Evolutionary conservation across 306 rosid genomes (phyloP).

Genomic region (Vachellia collinsii): DNA sequence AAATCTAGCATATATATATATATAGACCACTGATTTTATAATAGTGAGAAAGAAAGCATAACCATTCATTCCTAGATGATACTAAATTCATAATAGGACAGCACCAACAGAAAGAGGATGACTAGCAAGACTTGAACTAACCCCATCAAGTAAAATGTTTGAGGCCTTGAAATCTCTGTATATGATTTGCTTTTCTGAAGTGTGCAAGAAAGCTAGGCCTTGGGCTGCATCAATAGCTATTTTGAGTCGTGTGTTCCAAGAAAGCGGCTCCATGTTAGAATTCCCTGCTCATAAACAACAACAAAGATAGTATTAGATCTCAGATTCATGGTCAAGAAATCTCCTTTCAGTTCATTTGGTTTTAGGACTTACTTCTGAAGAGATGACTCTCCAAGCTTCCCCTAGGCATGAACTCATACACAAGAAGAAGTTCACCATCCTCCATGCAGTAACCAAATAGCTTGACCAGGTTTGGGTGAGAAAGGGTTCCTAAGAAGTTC

Average conservation of each 20-base stretch:
- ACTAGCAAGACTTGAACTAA: slow-evolving; percentile 37
- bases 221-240: slow-evolving; percentile 90
- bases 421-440: slow-evolving; percentile 82
- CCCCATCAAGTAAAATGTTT: slow-evolving; percentile 84
- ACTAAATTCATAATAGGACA: neutral
- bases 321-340: neutral
- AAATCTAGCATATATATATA: neutral
- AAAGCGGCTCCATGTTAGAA: slow-evolving; percentile 63
- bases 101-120: neutral
- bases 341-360: slow-evolving; percentile 36
- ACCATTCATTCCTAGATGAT: neutral
- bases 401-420: slow-evolving; percentile 81
- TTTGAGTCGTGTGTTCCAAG: slow-evolving; percentile 73
- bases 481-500: slow-evolving; percentile 78
- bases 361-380: slow-evolving; percentile 59
- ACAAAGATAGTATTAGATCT: neutral
- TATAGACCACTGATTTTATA: neutral
- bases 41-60: neutral
- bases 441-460: slow-evolving; percentile 86
- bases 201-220: slow-evolving; percentile 84
- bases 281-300: slow-evolving; percentile 49
- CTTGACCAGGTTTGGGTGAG: slow-evolving; percentile 86
- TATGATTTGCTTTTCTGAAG: slow-evolving; percentile 70
- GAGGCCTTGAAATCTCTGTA: slow-evolving; percentile 94
- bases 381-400: slow-evolving; percentile 97